phyloP scores from a whole-genome alignment of 2,329 filamentous ascomycete species.

The Seiridium cupressi region DNA sequence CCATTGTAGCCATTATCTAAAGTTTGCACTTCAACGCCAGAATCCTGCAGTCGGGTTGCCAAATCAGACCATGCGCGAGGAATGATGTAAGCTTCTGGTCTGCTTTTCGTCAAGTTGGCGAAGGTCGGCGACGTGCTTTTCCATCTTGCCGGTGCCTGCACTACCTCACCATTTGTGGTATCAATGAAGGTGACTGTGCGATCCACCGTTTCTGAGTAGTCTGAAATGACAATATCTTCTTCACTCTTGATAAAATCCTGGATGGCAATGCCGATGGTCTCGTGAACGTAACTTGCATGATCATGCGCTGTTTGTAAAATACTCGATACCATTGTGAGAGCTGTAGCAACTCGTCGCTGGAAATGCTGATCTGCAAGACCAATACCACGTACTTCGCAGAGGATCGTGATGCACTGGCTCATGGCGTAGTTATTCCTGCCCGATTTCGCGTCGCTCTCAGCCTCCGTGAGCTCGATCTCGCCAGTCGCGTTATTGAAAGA shows the following conservation, averaged over 20 bases:
- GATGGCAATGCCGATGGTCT: conserved; percentile 19
- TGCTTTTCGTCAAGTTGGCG: conserved; percentile 19
- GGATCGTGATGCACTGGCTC: conserved; percentile 21
- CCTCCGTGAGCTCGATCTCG: conserved; percentile 18
- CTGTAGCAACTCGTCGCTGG: conserved; percentile 23
- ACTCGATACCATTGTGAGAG: conserved; percentile 21
- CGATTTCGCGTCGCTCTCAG: conserved; percentile 21
- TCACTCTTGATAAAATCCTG: conserved; percentile 18
- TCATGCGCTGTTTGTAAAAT: conserved; percentile 23
- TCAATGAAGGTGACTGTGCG: conserved; percentile 23
- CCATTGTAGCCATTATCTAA: conserved; percentile 20
- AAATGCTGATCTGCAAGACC: conserved; percentile 25
- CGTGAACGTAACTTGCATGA: conserved; percentile 18
- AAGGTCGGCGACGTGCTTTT: conserved; percentile 20
- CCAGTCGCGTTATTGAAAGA: conserved; percentile 5
- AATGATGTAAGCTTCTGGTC: conserved; percentile 23
- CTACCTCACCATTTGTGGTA: conserved; percentile 16
- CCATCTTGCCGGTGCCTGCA: conserved; percentile 19
- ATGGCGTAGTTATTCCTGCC: conserved; percentile 22
- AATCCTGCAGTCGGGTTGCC: conserved; percentile 17
- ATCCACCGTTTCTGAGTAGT: conserved; percentile 15
- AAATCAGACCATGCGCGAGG: conserved; percentile 21
- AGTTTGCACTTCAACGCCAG: conserved; percentile 20
- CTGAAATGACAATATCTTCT: conserved; percentile 23
- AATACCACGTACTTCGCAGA: conserved; percentile 24